Evolutionary conservation across 805 yeast genomes (phyloP), one percentile per base, ranked within the genome.

Genomic region (Barnettozyma populi): DNA sequence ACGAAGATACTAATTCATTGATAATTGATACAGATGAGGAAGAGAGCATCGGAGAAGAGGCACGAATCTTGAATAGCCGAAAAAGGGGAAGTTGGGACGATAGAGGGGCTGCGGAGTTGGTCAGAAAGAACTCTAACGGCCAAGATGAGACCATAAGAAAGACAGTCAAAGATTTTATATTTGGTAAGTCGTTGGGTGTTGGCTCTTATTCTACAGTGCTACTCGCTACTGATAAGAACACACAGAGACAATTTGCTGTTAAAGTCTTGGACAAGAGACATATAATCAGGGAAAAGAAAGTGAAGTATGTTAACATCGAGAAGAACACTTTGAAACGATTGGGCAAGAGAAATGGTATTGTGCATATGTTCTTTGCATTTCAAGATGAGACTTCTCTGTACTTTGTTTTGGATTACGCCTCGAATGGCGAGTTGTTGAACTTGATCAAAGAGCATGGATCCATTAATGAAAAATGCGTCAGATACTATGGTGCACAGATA

Each of bases 161-260:
- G 65, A 79, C 67, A 19, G 95, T 89, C 11, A 80, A 82, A 54
- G 99, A 94, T 62, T 94, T 90, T 65, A 84, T 82, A 52, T 89
- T 94, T 62, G 95, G 96, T 9, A 81, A 87, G 16, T 81, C 85
- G 39, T 77, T 94, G 25, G 99, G 99, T 27, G 96, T 88, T 62
- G 99, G 99, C 2, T 89, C 97, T 7, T 94, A 92, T 63, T 90
- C 97, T 9, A 90, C 96, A 1, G 99, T 92, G 4, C 78, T 80
- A 55, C 77, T 88, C 36, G 99, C 97, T 0, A 76, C 87, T 2
- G 96, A 94, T 52, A 70, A 80, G 41, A 89, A 80, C 57, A 84
- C 86, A 41, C 74, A 76, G 49, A 80, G 84, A 50, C 84, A 90
- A 16, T 86, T 82, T 62, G 95, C 95, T 2, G 83, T 86, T 10